These are phyloP conservation scores for Decorospora gaudefroyi DNA, from an alignment of 2,329 filamentous ascomycete genomes.

Conservation along the genomic window DNA sequence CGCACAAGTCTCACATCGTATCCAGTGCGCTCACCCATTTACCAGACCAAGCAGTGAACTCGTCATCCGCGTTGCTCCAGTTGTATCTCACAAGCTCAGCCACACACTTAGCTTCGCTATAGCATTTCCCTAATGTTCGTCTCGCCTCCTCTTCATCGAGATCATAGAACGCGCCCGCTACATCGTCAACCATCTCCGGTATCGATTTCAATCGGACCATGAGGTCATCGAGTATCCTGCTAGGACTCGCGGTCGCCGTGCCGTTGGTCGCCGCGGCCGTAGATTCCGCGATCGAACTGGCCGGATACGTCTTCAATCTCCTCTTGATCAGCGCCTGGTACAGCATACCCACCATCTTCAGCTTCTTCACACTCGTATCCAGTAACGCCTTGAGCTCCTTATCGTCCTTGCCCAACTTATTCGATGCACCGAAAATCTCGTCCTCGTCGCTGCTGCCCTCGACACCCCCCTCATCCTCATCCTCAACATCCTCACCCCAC, in stretches of 20 bases:
- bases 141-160: slow-evolving; percentile 65
- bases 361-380: slow-evolving; percentile 64
- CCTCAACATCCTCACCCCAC: slow-evolving; percentile 75
- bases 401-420: slow-evolving; percentile 63
- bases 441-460: slow-evolving; percentile 59
- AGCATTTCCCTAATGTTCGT: slow-evolving; percentile 62
- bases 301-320: slow-evolving; percentile 63
- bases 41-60: slow-evolving; percentile 76
- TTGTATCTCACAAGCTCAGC: slow-evolving; percentile 60
- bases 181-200: slow-evolving; percentile 70
- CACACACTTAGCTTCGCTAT: slow-evolving; percentile 62
- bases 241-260: slow-evolving; percentile 13
- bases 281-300: slow-evolving; percentile 19
- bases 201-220: slow-evolving; percentile 62
- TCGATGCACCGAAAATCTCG: slow-evolving; percentile 66
- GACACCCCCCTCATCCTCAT: slow-evolving; percentile 58
- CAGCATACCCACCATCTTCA: slow-evolving; percentile 69
- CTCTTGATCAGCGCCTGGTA: slow-evolving; percentile 73
- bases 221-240: slow-evolving; percentile 58
- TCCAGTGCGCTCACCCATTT: slow-evolving; percentile 58
- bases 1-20: slow-evolving; percentile 29
- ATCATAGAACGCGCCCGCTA: slow-evolving; percentile 74
- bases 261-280: slow-evolving; percentile 13
- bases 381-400: slow-evolving; percentile 69
- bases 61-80: slow-evolving; percentile 71